A percentile compares a stretch with the other conserved stretches of the same genome.
Evolutionary conservation across 768 basidiomycete genomes (phyloP).

Genomic region (Auricularia cornea): DNA sequence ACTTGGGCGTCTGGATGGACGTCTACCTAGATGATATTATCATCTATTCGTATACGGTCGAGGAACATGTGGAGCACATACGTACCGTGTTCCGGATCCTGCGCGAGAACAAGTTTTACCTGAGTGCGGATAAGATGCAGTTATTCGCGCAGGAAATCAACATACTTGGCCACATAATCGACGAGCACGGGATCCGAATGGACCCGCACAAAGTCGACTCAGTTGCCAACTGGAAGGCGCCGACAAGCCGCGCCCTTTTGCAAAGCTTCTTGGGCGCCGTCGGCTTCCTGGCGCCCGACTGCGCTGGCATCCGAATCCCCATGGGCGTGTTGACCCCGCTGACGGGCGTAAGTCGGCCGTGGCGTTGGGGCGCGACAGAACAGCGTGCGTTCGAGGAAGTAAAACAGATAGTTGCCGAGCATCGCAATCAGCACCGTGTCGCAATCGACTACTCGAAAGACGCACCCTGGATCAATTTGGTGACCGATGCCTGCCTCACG

Average conservation of each 20-base stretch:
- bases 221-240: conserved; percentile 16
- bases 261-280: conserved; percentile 14
- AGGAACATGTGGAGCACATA: conserved; percentile 24
- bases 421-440: not conserved
- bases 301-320: conserved; percentile 10
- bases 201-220: conserved; percentile 17
- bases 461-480: conserved; percentile 6
- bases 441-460: not conserved
- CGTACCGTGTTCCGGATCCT: conserved; percentile 27
- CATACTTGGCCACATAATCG: conserved; percentile 11
- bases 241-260: conserved; percentile 9
- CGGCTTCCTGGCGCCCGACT: conserved; percentile 13
- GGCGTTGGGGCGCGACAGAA: conserved; percentile 11
- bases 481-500: conserved; percentile 9
- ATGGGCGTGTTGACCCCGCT: conserved; percentile 7
- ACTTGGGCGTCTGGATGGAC: conserved; percentile 26
- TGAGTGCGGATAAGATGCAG: conserved; percentile 26
- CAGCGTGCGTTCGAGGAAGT: conserved; percentile 16
- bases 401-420: conserved; percentile 6
- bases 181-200: conserved; percentile 16
- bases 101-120: conserved; percentile 26
- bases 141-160: conserved; percentile 13
- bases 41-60: conserved; percentile 22
- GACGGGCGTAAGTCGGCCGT: conserved; percentile 8
- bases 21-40: conserved; percentile 30